phyloP scores from a whole-genome alignment of 352 stramenopile species.

The Pythium phragmitis region DNA sequence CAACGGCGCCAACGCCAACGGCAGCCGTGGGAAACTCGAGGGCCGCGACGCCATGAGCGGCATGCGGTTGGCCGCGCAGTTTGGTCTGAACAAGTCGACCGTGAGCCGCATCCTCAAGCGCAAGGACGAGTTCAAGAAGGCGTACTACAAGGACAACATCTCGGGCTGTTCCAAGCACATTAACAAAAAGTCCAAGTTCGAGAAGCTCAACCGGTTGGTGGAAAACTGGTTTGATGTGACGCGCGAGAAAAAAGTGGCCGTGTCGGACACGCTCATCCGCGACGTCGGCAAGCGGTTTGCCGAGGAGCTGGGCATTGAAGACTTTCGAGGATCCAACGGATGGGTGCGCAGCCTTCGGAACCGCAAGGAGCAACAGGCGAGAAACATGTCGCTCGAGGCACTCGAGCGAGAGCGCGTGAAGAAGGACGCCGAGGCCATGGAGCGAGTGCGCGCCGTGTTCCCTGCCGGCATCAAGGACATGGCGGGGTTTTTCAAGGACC shows the following conservation, averaged over 20 bases:
- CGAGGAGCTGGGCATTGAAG: slow-evolving; percentile 67
- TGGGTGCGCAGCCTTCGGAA: slow-evolving; percentile 81
- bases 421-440: slow-evolving; percentile 71
- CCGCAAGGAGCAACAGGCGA: slow-evolving; percentile 63
- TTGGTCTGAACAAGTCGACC: slow-evolving; percentile 81
- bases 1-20: not conserved
- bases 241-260: slow-evolving; percentile 64
- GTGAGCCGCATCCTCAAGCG: slow-evolving; percentile 84
- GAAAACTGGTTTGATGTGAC: slow-evolving; percentile 85
- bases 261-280: slow-evolving; percentile 74
- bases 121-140: slow-evolving; percentile 87
- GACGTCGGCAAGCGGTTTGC: slow-evolving; percentile 73
- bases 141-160: slow-evolving; percentile 86
- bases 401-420: slow-evolving; percentile 59
- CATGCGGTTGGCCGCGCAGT: slow-evolving; percentile 70
- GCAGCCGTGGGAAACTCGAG: not conserved
- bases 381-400: slow-evolving; percentile 55
- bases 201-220: slow-evolving; percentile 76
- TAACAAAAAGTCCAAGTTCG: slow-evolving; percentile 88
- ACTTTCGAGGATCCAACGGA: slow-evolving; percentile 78
- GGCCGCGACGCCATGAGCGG: slow-evolving; percentile 59
- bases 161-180: slow-evolving; percentile 83
- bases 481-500: slow-evolving; percentile 70
- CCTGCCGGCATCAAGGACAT: slow-evolving; percentile 76
- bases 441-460: slow-evolving; percentile 67